Conservation (phyloP, 495 filamentous ascomycete species). For the Bacidia rubella region DNA sequence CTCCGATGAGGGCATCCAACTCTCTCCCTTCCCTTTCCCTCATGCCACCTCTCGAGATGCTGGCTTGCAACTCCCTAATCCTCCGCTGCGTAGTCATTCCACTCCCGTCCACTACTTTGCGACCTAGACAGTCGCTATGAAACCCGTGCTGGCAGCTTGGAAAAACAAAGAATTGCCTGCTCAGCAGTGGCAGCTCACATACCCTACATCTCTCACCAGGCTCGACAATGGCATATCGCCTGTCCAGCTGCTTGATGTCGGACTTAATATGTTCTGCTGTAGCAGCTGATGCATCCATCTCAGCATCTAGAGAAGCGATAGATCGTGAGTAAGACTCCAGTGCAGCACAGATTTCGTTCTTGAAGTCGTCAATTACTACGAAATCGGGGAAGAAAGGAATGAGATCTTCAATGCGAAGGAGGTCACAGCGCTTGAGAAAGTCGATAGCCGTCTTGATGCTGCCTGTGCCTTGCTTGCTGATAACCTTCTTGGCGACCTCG, state of each 20-base stretch:
- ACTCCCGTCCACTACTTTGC: slow-evolving; percentile 57
- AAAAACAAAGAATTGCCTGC: slow-evolving; percentile 91
- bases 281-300: slow-evolving; percentile 86
- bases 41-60: slow-evolving; percentile 56
- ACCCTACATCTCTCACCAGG: slow-evolving; percentile 88
- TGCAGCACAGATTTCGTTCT: slow-evolving; percentile 89
- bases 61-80: slow-evolving; percentile 72
- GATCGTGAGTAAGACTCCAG: slow-evolving; percentile 82
- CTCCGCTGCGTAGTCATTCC: slow-evolving; percentile 44
- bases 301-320: slow-evolving; percentile 77
- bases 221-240: slow-evolving; percentile 89
- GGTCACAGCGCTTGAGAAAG: slow-evolving; percentile 79
- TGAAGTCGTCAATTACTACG: slow-evolving; percentile 97
- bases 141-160: slow-evolving; percentile 90
- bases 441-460: slow-evolving; percentile 86
- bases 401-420: slow-evolving; percentile 87
- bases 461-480: slow-evolving; percentile 58
- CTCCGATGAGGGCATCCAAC: slow-evolving; percentile 74
- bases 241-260: slow-evolving; percentile 72
- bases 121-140: slow-evolving; percentile 82
- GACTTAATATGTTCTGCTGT: slow-evolving; percentile 80
- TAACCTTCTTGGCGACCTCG: slow-evolving; percentile 82
- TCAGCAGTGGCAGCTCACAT: slow-evolving; percentile 72
- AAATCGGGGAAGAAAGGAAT: slow-evolving; percentile 99
- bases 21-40: slow-evolving; percentile 78